Conservation (phyloP, 2,329 filamentous ascomycete species). For the Sclerotinia minor region DNA sequence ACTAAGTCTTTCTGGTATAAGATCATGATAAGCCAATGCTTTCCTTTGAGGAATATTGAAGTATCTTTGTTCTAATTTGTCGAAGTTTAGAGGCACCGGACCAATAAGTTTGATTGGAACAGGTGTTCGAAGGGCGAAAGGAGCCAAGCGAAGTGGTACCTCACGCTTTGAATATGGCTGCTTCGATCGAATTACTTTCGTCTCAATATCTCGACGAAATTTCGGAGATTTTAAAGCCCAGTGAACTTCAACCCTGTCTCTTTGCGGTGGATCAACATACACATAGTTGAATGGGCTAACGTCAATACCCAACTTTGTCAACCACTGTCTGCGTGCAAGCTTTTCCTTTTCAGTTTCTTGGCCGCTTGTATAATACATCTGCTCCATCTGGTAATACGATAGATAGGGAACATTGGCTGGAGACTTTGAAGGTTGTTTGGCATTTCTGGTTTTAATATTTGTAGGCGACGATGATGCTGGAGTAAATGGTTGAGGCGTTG, state of each 20-base stretch:
- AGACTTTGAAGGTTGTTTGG: background rate
- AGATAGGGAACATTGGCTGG: background rate
- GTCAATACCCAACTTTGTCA: conserved; percentile 7
- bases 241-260: background rate
- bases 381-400: background rate
- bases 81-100: background rate
- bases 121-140: background rate
- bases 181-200: conserved; percentile 10
- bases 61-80: background rate
- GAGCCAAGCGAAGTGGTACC: background rate
- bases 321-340: conserved; percentile 7
- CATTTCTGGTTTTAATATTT: background rate
- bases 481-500: background rate
- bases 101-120: conserved; percentile 5
- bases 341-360: background rate
- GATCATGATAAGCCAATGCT: background rate
- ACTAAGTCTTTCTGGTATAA: background rate
- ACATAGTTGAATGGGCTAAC: background rate
- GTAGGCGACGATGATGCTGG: background rate
- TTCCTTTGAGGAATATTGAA: background rate
- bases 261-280: background rate
- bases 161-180: background rate
- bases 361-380: background rate
- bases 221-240: conserved; percentile 12
- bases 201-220: conserved; percentile 1